Base-by-base conservation (phyloP, 306 rosid genomes). In the Sechiopsis laciniata region DNA sequence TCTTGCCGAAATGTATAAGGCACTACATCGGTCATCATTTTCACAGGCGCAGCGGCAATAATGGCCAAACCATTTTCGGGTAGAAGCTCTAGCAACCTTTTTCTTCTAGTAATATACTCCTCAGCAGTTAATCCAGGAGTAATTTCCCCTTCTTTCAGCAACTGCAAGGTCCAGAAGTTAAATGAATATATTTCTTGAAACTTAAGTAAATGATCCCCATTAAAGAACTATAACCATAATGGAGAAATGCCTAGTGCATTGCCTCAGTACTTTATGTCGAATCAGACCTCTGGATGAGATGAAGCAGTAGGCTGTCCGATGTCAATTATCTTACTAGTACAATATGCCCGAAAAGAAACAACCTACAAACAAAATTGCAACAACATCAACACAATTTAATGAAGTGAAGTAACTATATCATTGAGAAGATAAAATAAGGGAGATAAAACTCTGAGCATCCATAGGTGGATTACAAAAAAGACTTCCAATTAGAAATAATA, bases 11-110 rank as follows among this genome's bases (percentile, higher is more conserved):
- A 93, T 55, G 90, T 83, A 71, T 90, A 93, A 66, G 98, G 98
- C 78, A 93, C 98, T 4, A 88, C 96, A 82, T 88, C 96, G 1
- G 90, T 93, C 98, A 94, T 94, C 98, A 94, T 90, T 80, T 94
- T 94, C 45, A 90, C 84, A 5, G 96, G 98, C 32, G 95, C 98
- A 78, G 98, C 83, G 7, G 97, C 93, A 84, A 94, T 45, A 76
- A 94, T 89, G 15, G 95, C 96, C 90, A 94, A 80, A 77, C 97
- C 81, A 78, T 89, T 87, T 78, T 87, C 86, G 0, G 98, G 98
- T 40, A 94, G 94, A 83, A 82, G 88, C 62, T 88, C 94, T 85
- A 94, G 80, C 82, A 94, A 79, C 81, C 79, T 87, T 71, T 86
- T 87, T 77, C 98, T 90, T 78, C 98, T 84, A 17, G 77, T 62